A percentile compares a stretch with the other conserved stretches of the same genome.
phyloP scores from a whole-genome alignment of 2,329 filamentous ascomycete species.

The Coniochaeta ligniaria region DNA sequence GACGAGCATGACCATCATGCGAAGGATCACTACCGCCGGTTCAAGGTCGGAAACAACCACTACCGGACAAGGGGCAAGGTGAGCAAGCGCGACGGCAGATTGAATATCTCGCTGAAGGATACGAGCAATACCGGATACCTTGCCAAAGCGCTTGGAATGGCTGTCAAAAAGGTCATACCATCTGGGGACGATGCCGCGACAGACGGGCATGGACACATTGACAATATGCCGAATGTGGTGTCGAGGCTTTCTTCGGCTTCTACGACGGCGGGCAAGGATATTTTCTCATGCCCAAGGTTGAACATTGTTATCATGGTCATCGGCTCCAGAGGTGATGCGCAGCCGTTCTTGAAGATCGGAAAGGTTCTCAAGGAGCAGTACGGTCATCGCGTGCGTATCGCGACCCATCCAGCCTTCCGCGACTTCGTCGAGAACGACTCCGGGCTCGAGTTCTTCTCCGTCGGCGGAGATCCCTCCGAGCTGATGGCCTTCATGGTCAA shows the following conservation, averaged over 20 bases:
- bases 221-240: constrained; percentile 6
- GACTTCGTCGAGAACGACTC: constrained; percentile 68
- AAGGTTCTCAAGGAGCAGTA: constrained; percentile 64
- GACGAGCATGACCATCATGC: constrained; percentile 14
- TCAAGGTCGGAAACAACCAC: constrained; percentile 56
- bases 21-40: constrained; percentile 35
- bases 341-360: constrained; percentile 71
- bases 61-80: constrained; percentile 59
- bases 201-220: constrained; percentile 6
- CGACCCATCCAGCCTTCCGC: constrained; percentile 71
- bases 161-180: constrained; percentile 48
- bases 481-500: constrained; percentile 88
- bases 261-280: constrained; percentile 21
- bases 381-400: constrained; percentile 69
- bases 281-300: constrained; percentile 39
- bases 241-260: constrained; percentile 16
- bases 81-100: constrained; percentile 59
- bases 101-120: constrained; percentile 68
- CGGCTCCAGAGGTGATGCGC: constrained; percentile 71
- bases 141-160: constrained; percentile 63
- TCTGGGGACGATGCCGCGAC: constrained; percentile 19
- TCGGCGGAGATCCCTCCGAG: constrained; percentile 72
- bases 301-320: constrained; percentile 84
- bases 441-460: constrained; percentile 71
- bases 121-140: constrained; percentile 63